Base-by-base conservation (phyloP, 805 yeast species). In the Myxozyma udenii region DNA sequence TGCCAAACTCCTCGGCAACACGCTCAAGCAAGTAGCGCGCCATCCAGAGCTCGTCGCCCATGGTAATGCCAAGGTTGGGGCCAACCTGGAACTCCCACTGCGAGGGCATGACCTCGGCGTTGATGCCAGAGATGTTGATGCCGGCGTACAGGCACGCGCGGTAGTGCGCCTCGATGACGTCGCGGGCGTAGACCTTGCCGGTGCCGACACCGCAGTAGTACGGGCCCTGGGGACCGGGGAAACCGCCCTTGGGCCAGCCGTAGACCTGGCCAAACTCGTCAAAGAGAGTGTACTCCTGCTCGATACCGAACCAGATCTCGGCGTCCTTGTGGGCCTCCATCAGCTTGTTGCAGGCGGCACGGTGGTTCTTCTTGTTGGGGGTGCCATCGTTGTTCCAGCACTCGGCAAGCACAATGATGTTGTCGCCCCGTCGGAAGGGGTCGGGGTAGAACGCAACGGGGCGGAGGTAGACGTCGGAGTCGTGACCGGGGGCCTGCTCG, bases 41-140 rank as follows among this genome's bases (percentile, higher is more conserved):
- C 69, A 90, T 80, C 91, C 98, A 91, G 71, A 93, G 81, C 74
- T 91, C 85, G 73, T 91, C 98, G 71, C 97, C 98, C 98, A 91
- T 91, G 64, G 74, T 72, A 71, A 93, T 91, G 68, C 98, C 98
- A 61, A 74, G 80, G 74, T 96, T 88, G 62, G 98, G 98, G 67
- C 98, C 98, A 63, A 91, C 98, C 80, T 91, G 98, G 87, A 87
- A 91, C 78, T 91, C 98, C 98, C 98, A 91, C 80, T 91, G 98
- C 56, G 97, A 89, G 55, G 98, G 98, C 98, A 91, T 93, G 61
- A 91, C 98, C 79, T 91, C 98, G 65, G 98, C 98, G 73, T 93
- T 91, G 72, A 93, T 90, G 78, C 98, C 98, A 48, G 95, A 85
- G 63, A 91, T 84, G 69, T 78, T 76, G 65, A 91, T 72, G 68